Base-by-base conservation (phyloP, 1,284 basidiomycete species). In the Cryptococcus sp. region DNA sequence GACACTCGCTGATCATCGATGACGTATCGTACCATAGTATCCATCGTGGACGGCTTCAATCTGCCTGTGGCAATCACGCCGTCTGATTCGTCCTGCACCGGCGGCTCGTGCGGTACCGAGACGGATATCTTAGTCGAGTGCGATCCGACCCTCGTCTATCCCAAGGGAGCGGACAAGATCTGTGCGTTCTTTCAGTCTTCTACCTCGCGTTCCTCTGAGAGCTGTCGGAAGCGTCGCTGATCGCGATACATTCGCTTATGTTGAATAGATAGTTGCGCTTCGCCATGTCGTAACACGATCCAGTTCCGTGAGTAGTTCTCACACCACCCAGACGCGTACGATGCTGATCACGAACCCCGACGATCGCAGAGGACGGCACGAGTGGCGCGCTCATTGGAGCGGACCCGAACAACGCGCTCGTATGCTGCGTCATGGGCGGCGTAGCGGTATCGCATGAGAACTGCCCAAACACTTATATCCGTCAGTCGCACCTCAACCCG, bases 41-140 rank as follows among this genome's bases (percentile, higher is more conserved):
- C 68, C 4, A 70, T 70, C 48, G 65, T 68, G 2, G 64, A 70
- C 25, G 66, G 66, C 40, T 70, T 64, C 47, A 70, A 66, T 23
- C 53, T 70, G 19, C 61, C 65, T 0, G 63, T 70, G 57, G 51
- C 40, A 7, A 68, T 70, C 50, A 59, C 54, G 0, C 47, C 62
- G 4, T 56, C 60, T 19, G 60, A 60, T 42, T 35, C 57, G 7
- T 47, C 53, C 10, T 70, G 68, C 27, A 23, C 38, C 13, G 56
- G 40, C 4, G 61, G 46, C 3, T 55, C 59, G 3, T 69, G 67
- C 46, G 69, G 69, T 2, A 50, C 56, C 11, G 59, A 64, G 38
- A 51, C 55, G 3, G 69, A 70, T 50, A 50, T 66, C 22, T 39
- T 70, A 19, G 61, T 53, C 17, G 23, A 51, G 15, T 70, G 69